Evolutionary conservation across 1,284 basidiomycete genomes (phyloP).

Genomic region (Boletus hoseneyae): DNA sequence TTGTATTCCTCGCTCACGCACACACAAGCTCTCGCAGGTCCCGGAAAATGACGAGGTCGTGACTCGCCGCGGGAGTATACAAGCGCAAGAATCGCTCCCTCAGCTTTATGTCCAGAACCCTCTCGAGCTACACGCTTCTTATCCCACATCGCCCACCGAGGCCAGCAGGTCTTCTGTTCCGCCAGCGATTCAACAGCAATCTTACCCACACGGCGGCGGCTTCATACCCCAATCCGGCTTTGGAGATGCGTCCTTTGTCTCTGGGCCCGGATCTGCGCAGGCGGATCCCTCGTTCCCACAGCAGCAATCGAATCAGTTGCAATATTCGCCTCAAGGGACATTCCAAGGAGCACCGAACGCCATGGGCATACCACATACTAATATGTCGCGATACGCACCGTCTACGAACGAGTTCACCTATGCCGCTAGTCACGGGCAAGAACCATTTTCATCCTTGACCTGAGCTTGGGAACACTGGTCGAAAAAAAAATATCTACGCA

Average conservation of each 20-base stretch:
- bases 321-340: constrained; percentile 20
- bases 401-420: constrained; percentile 24
- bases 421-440: constrained; percentile 25
- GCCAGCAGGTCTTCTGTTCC: constrained; percentile 12
- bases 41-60: constrained; percentile 26
- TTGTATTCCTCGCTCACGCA: not conserved
- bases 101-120: constrained; percentile 22
- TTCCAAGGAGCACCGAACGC: constrained; percentile 16
- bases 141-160: constrained; percentile 22
- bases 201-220: constrained; percentile 15
- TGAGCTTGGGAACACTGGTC: constrained; percentile 7
- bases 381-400: constrained; percentile 17
- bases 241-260: constrained; percentile 19
- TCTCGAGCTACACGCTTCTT: constrained; percentile 18
- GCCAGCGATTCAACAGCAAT: constrained; percentile 14
- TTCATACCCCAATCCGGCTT: constrained; percentile 19
- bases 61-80: constrained; percentile 29
- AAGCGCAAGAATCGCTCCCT: constrained; percentile 19
- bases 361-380: constrained; percentile 18
- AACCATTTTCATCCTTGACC: constrained; percentile 22
- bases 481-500: not conserved
- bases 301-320: constrained; percentile 13
- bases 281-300: constrained; percentile 15
- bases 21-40: constrained; percentile 25
- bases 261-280: constrained; percentile 12